phyloP scores from a whole-genome alignment of 2,329 filamentous ascomycete species.

The Fusarium sp. region DNA sequence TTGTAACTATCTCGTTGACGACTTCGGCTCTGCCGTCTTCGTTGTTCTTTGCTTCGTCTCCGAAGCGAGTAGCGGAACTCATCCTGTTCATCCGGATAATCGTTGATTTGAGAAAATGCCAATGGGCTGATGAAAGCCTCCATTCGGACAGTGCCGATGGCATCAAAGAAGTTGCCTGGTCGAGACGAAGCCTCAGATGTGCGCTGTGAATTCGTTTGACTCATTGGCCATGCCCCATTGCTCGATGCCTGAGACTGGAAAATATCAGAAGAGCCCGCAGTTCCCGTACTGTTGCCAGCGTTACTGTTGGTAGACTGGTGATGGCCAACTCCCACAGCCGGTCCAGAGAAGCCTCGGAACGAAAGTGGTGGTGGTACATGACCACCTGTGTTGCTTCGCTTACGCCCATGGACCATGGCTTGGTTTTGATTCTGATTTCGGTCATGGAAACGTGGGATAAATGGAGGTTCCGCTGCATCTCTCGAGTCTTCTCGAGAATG shows the following conservation, averaged over 20 bases:
- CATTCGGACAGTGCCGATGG: slow-evolving; percentile 93
- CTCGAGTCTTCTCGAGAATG: slow-evolving; percentile 63
- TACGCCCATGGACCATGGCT: slow-evolving; percentile 75
- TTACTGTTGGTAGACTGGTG: slow-evolving; percentile 68
- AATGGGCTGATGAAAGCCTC: slow-evolving; percentile 89
- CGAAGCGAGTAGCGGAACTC: slow-evolving; percentile 63
- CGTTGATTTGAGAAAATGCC: slow-evolving; percentile 61
- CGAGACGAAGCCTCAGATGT: slow-evolving; percentile 68
- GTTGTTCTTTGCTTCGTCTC: slow-evolving; percentile 67
- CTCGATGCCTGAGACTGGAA: slow-evolving; percentile 67
- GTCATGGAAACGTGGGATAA: slow-evolving; percentile 77
- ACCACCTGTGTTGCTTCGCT: slow-evolving; percentile 89
- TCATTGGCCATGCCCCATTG: slow-evolving; percentile 60
- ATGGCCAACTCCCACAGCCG: slow-evolving; percentile 57
- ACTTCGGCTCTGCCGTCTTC: slow-evolving; percentile 66
- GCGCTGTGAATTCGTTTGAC: slow-evolving; percentile 61
- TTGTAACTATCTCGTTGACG: slow-evolving; percentile 66
- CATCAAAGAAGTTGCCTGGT: slow-evolving; percentile 80
- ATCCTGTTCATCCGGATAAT: slow-evolving; percentile 63
- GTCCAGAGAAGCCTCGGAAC: slow-evolving; percentile 82
- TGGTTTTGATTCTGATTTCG: slow-evolving; percentile 62
- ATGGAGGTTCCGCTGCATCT: slow-evolving; percentile 77
- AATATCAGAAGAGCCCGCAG: slow-evolving; percentile 70
- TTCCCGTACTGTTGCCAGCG: slow-evolving; percentile 68
- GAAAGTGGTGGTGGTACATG: slow-evolving; percentile 76